phyloP scores from a whole-genome alignment of 176 grass and related monocot genomes.

The Elaeis guineensis region DNA sequence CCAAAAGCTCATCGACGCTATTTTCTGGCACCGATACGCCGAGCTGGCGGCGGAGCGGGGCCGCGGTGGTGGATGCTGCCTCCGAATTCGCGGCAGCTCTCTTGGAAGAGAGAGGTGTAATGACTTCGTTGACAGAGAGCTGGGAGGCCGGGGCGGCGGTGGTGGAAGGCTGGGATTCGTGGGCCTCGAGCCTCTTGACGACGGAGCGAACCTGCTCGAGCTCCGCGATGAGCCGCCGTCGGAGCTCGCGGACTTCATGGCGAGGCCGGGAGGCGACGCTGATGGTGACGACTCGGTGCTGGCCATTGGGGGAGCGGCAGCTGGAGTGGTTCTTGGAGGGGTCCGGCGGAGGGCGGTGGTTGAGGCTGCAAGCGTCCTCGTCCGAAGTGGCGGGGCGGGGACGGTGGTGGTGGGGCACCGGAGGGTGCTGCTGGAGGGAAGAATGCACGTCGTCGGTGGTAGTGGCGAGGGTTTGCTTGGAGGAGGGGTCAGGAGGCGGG shows the following conservation, averaged over 20 bases:
- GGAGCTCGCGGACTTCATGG: constrained; percentile 44
- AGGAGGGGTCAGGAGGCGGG: constrained; percentile 23
- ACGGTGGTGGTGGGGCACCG: not conserved
- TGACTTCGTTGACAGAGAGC: constrained; percentile 30
- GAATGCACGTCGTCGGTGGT: constrained; percentile 9
- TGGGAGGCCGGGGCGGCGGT: constrained; percentile 28
- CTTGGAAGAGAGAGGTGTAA: constrained; percentile 13
- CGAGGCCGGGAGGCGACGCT: constrained; percentile 30
- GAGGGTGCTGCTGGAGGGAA: not conserved
- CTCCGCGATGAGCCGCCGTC: constrained; percentile 43
- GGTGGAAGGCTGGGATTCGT: constrained; percentile 16
- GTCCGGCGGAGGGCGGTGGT: constrained; percentile 3
- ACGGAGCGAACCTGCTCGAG: constrained; percentile 76
- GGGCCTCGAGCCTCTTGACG: constrained; percentile 38
- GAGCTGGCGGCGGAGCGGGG: constrained; percentile 19
- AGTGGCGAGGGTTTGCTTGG: constrained; percentile 2
- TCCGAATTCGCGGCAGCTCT: not conserved
- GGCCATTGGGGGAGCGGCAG: constrained; percentile 30
- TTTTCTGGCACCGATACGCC: constrained; percentile 42
- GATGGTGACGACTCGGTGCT: constrained; percentile 19
- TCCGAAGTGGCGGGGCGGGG: constrained; percentile 1
- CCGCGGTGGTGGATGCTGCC: not conserved
- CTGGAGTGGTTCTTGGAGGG: no score
- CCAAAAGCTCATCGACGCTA: constrained; percentile 37
- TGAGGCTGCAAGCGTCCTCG: constrained; percentile 31